Evolutionary conservation across 176 grass and related monocot species (phyloP).

Genomic region (Juncus effusus): DNA sequence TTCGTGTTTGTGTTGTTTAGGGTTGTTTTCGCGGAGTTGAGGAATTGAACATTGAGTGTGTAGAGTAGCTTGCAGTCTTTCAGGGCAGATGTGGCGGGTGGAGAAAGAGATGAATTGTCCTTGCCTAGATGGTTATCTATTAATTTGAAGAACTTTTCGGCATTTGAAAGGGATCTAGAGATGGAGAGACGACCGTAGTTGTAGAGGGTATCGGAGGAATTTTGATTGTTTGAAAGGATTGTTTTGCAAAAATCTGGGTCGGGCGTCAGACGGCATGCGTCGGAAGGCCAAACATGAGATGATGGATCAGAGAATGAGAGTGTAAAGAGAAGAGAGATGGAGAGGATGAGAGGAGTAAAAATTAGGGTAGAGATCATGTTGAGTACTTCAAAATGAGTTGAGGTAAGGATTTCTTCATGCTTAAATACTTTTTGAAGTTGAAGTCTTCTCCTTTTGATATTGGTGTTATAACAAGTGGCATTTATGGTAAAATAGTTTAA

Average conservation of each 20-base stretch:
- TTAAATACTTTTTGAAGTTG: conserved; percentile 3
- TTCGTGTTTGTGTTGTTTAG: conserved; percentile 36
- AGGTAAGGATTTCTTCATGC: background rate
- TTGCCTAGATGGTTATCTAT: conserved; percentile 45
- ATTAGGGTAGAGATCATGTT: conserved; percentile 12
- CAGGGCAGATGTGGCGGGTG: conserved; percentile 42
- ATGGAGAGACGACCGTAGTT: conserved; percentile 68
- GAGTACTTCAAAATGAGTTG: background rate
- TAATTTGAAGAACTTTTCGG: conserved; percentile 39
- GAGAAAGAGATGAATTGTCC: conserved; percentile 36
- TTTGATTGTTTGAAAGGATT: conserved; percentile 40
- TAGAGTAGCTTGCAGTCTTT: conserved; percentile 70
- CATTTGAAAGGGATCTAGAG: conserved; percentile 56
- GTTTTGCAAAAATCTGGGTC: conserved; percentile 62
- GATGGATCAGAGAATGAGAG: conserved; percentile 38
- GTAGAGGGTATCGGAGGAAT: conserved; percentile 47
- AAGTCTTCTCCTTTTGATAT: background rate
- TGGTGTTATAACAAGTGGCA: background rate
- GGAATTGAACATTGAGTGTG: conserved; percentile 72
- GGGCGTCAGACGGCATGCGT: conserved; percentile 52
- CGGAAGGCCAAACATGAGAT: conserved; percentile 31
- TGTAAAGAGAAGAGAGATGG: background rate
- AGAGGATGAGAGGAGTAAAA: conserved; percentile 23
- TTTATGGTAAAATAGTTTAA: too few relatives aligned
- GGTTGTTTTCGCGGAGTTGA: conserved; percentile 34